A percentile compares a stretch with the other conserved stretches of the same genome.
Conservation (phyloP, 495 filamentous ascomycete genomes). For the Penicillium atrosanguineum region DNA sequence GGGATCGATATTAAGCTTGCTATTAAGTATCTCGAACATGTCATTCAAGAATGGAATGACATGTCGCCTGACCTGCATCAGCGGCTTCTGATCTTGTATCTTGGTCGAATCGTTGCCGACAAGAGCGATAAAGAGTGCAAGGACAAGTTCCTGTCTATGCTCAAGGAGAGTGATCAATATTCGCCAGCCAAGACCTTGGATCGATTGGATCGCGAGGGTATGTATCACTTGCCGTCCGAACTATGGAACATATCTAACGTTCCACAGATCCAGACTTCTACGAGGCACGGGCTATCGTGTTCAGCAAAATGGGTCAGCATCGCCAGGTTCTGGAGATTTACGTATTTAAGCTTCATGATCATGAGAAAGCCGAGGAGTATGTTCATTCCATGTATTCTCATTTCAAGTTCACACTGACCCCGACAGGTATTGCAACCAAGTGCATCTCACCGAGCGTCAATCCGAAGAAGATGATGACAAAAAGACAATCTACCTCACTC, state of each 20-base stretch:
- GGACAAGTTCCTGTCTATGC: conserved; percentile 66
- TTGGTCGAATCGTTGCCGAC: conserved; percentile 52
- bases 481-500: conserved; percentile 82
- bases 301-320: conserved; percentile 94
- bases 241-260: not conserved
- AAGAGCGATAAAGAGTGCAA: conserved; percentile 55
- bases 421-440: conserved; percentile 80
- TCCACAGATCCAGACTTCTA: conserved; percentile 74
- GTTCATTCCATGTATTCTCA: not conserved
- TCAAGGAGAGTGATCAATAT: conserved; percentile 76
- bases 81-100: conserved; percentile 70
- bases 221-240: conserved; percentile 14
- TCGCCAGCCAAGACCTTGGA: conserved; percentile 71
- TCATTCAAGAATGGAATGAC: conserved; percentile 84
- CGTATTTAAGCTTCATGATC: conserved; percentile 87
- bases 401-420: conserved; percentile 14
- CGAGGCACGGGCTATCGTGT: conserved; percentile 86
- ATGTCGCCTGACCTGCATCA: conserved; percentile 84
- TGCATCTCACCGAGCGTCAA: conserved; percentile 56
- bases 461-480: conserved; percentile 51
- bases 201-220: conserved; percentile 75
- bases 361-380: conserved; percentile 88
- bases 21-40: conserved; percentile 84
- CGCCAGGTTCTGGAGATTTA: conserved; percentile 93
- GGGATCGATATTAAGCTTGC: conserved; percentile 67